A percentile compares a stretch with the other conserved stretches of the same genome.
These are phyloP conservation scores for Colletotrichum destructivum DNA, from an alignment of 2,329 filamentous ascomycete genomes.

Conservation along the genomic window DNA sequence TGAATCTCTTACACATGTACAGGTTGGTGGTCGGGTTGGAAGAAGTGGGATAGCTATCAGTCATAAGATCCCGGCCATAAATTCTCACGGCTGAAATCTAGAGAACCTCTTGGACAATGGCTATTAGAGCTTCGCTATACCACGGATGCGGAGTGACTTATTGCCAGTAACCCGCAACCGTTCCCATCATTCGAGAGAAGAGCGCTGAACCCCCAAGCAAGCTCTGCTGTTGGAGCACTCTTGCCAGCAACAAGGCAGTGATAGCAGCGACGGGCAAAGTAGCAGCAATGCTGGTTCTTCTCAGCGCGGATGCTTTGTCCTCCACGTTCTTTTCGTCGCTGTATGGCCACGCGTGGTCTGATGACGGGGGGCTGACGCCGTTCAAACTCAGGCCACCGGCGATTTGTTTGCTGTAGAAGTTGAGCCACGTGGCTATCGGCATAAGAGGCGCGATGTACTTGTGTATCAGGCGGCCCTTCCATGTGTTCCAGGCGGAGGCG, in stretches of 20 bases:
- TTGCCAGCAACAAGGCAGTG: conserved; percentile 24
- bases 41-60: not conserved
- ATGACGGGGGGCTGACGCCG: conserved; percentile 7
- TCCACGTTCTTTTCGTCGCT: conserved; percentile 22
- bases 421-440: conserved; percentile 18
- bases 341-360: conserved; percentile 32
- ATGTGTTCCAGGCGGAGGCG: conserved; percentile 26
- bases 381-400: conserved; percentile 11
- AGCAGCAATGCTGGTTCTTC: not conserved
- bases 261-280: conserved; percentile 25
- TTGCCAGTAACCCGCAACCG: conserved; percentile 14
- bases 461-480: conserved; percentile 22
- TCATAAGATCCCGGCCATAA: not conserved
- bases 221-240: conserved; percentile 3
- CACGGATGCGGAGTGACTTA: not conserved
- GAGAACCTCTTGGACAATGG: too few species aligned
- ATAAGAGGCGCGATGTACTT: conserved; percentile 25
- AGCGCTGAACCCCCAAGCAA: not conserved
- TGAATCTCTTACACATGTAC: not conserved
- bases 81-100: not conserved
- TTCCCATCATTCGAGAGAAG: conserved; percentile 16
- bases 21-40: not conserved
- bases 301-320: not conserved
- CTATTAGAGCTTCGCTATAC: not conserved
- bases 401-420: conserved; percentile 33